These are phyloP conservation scores for Entoloma clypeatum DNA, from an alignment of 1,284 basidiomycete species.

Conservation along the genomic window DNA sequence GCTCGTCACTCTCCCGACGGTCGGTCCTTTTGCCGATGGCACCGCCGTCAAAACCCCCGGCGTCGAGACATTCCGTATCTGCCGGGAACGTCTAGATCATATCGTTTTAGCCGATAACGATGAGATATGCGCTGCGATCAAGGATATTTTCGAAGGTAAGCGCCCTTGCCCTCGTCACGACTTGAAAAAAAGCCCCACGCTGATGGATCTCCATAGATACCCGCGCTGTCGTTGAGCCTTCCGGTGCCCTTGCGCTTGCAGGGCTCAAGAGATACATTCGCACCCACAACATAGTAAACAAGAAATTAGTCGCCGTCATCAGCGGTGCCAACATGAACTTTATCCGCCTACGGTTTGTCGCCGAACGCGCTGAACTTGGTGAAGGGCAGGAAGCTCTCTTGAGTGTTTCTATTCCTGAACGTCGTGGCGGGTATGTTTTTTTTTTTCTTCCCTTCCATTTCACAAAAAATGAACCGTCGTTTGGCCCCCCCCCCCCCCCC, in stretches of 20 bases:
- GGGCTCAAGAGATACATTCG: constrained; percentile 89
- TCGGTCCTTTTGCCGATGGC: constrained; percentile 97
- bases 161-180: neutral
- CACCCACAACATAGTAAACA: constrained; percentile 77
- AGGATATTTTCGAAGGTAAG: constrained; percentile 96
- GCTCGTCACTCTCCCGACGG: constrained; percentile 82
- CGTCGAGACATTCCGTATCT: constrained; percentile 92
- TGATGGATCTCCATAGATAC: constrained; percentile 83
- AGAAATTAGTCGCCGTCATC: constrained; percentile 88
- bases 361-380: constrained; percentile 95
- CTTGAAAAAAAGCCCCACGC: too few relatives aligned
- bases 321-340: constrained; percentile 99
- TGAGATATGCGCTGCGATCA: constrained; percentile 98
- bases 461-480: constrained; percentile 1
- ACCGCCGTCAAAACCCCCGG: constrained; percentile 98
- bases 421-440: constrained; percentile 74
- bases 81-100: constrained; percentile 81
- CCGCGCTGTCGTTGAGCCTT: constrained; percentile 91
- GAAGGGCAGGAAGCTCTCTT: constrained; percentile 93
- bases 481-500: constrained; percentile 9
- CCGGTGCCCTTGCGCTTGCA: constrained; percentile 93
- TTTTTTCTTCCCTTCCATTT: neutral
- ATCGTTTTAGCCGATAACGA: constrained; percentile 90
- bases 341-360: constrained; percentile 91
- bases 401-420: constrained; percentile 91